phyloP scores from a whole-genome alignment of 176 grass and related monocot species.

The Elymus sibiricus region DNA sequence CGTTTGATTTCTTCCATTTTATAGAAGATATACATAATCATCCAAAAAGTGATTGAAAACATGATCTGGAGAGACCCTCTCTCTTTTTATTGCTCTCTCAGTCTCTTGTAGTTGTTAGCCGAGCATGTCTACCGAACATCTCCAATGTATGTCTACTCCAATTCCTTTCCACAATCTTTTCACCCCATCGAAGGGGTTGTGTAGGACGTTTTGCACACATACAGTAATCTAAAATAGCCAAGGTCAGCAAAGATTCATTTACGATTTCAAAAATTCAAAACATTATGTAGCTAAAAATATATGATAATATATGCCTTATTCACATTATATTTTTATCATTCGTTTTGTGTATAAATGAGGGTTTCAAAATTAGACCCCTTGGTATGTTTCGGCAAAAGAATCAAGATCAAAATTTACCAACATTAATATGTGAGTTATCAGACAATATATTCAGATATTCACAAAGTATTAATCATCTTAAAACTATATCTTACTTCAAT shows the following conservation, averaged over 20 bases:
- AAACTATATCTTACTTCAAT: neutral
- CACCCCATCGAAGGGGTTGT: no score
- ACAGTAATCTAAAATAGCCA: neutral
- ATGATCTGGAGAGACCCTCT: no score
- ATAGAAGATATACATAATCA: neutral
- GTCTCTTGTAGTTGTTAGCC: no score
- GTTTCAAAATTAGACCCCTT: neutral
- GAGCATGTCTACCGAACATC: no score
- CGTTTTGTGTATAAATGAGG: neutral
- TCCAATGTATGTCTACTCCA: no score
- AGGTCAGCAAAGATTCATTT: neutral
- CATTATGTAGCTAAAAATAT: neutral
- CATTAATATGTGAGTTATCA: no score
- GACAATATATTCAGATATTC: no score
- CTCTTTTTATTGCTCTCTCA: no score
- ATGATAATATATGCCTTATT: neutral
- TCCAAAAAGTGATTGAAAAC: neutral
- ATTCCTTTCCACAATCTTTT: no score
- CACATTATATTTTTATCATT: neutral
- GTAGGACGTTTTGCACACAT: no score
- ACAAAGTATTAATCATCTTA: neutral
- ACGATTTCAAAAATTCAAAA: neutral
- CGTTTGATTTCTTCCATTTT: neutral
- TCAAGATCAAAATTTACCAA: neutral
- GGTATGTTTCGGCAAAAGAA: neutral